phyloP scores from a whole-genome alignment of 352 stramenopile genomes.

The Phytophthora pisi region DNA sequence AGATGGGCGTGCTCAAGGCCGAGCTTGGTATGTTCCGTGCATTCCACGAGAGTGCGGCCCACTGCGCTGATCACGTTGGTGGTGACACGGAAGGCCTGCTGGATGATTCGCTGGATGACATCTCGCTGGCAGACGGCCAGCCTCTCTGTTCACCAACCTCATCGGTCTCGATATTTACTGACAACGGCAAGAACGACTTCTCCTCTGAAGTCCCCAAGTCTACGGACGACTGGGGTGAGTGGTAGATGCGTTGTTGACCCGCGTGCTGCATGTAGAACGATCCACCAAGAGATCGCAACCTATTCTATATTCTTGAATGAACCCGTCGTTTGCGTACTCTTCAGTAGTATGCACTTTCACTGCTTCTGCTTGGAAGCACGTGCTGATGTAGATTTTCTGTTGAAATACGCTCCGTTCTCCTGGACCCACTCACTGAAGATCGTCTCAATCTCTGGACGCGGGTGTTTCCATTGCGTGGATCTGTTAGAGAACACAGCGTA shows the following conservation, averaged over 20 bases:
- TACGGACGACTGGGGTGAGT: slow-evolving; percentile 70
- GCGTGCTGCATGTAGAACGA: slow-evolving; percentile 21
- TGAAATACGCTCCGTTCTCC: slow-evolving; percentile 63
- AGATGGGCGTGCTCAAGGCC: slow-evolving; percentile 50
- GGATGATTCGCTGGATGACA: slow-evolving; percentile 44
- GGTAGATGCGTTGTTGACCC: slow-evolving; percentile 40
- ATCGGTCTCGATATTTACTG: slow-evolving; percentile 51
- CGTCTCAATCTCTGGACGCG: slow-evolving; percentile 67
- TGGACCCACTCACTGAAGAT: slow-evolving; percentile 84
- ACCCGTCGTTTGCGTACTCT: slow-evolving; percentile 8
- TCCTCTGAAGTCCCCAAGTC: slow-evolving; percentile 26
- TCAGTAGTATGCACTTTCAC: neutral
- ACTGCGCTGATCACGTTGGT: slow-evolving; percentile 38
- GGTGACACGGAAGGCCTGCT: slow-evolving; percentile 20
- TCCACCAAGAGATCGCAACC: slow-evolving; percentile 5
- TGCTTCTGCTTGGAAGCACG: slow-evolving; percentile 17
- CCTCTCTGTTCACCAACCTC: slow-evolving; percentile 46
- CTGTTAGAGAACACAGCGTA: slow-evolving; percentile 25
- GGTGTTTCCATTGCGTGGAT: slow-evolving; percentile 89
- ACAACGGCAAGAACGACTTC: slow-evolving; percentile 46
- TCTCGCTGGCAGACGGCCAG: slow-evolving; percentile 43
- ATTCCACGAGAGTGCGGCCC: slow-evolving; percentile 47
- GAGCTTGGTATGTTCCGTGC: slow-evolving; percentile 61
- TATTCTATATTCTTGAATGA: slow-evolving; percentile 25
- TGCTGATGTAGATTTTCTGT: slow-evolving; percentile 24